Conservation (phyloP, 257 asterid genomes). For the Plantago elongata region DNA sequence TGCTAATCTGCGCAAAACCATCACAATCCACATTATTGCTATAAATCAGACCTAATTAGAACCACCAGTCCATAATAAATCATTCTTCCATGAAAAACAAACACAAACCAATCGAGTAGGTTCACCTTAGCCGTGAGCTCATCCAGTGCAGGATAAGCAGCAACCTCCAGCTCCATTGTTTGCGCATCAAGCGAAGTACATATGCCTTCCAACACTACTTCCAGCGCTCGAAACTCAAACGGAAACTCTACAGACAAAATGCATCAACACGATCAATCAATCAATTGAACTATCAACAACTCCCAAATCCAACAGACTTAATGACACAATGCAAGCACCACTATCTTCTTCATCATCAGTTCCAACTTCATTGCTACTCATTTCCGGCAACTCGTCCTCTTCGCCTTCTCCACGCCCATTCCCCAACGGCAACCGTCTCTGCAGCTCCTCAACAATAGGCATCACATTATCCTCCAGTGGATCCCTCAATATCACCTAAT, state of each 20-base stretch:
- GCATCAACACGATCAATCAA: slow-evolving; percentile 9
- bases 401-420: slow-evolving; percentile 57
- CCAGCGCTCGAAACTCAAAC: slow-evolving; percentile 84
- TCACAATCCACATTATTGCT: neutral
- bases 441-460: slow-evolving; percentile 80
- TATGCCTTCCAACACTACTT: slow-evolving; percentile 84
- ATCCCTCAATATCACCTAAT: slow-evolving; percentile 73
- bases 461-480: slow-evolving; percentile 67
- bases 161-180: slow-evolving; percentile 73
- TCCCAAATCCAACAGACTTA: neutral
- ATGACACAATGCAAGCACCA: slow-evolving; percentile 13
- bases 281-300: neutral
- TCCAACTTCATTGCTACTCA: slow-evolving; percentile 32
- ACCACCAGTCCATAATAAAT: neutral
- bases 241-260: slow-evolving; percentile 54
- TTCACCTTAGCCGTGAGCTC: slow-evolving; percentile 82
- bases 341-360: slow-evolving; percentile 47
- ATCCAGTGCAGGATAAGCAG: slow-evolving; percentile 92
- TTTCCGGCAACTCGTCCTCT: slow-evolving; percentile 52
- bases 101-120: neutral
- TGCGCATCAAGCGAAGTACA: slow-evolving; percentile 79
- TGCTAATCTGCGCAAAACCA: slow-evolving; percentile 48
- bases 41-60: neutral
- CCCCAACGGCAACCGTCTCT: slow-evolving; percentile 59
- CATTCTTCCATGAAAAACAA: too few relatives aligned